phyloP scores from a whole-genome alignment of 108 stramenopile species.

The Aurantiochytrium sp. region DNA sequence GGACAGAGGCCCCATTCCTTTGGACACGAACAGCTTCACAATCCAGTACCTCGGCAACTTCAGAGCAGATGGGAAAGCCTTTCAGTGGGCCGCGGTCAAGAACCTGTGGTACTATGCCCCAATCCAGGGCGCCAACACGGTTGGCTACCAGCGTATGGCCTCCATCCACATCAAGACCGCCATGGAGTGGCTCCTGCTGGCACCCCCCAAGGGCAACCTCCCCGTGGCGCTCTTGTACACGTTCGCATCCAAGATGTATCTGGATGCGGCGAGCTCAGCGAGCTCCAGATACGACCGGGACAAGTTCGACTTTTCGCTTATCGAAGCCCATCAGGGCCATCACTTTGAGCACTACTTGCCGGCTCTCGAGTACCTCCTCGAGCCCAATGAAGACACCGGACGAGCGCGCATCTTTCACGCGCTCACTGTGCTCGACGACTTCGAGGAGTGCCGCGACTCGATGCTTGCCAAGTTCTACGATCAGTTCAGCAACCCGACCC shows the following conservation, averaged over 20 bases:
- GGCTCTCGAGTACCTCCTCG: background rate
- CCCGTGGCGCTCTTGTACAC: background rate
- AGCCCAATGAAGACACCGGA: background rate
- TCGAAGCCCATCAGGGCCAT: background rate
- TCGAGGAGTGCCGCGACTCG: background rate
- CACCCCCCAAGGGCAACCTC: background rate
- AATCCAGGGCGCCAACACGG: background rate
- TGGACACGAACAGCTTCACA: background rate
- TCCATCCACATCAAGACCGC: background rate
- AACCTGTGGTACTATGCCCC: background rate
- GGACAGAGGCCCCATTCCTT: background rate
- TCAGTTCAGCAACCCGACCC: background rate
- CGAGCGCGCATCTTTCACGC: background rate
- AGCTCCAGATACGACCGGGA: background rate
- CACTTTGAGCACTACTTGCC: background rate
- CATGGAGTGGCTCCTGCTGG: slow-evolving; percentile 13
- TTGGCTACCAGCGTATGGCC: background rate
- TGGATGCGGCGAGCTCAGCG: background rate
- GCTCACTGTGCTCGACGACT: background rate
- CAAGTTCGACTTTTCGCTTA: background rate
- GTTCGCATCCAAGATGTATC: background rate
- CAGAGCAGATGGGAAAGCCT: background rate
- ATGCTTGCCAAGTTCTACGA: background rate
- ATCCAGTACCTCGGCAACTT: background rate
- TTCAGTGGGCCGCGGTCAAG: background rate